Percentiles rank a stretch among this genome's conserved stretches.
These are phyloP conservation scores for Xylariaceae sp. DNA, from an alignment of 2,329 filamentous ascomycete species.

Conservation along the genomic window DNA sequence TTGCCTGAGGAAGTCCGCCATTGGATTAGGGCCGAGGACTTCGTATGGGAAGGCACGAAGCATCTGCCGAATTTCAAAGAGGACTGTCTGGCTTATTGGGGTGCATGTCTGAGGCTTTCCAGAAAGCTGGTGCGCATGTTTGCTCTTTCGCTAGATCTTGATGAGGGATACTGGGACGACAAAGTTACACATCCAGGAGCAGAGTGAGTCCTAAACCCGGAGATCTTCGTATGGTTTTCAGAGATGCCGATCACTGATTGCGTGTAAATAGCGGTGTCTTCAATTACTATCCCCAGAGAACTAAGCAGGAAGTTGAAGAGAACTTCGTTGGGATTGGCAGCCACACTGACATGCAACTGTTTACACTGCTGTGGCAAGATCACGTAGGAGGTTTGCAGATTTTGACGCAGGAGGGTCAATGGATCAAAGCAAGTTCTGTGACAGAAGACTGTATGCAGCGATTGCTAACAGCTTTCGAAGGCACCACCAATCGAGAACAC, in stretches of 20 bases:
- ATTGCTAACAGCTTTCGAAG: slow-evolving; percentile 15
- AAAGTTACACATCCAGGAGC: slow-evolving; percentile 52
- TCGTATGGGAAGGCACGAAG: slow-evolving; percentile 50
- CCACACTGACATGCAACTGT: slow-evolving; percentile 53
- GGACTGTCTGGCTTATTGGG: slow-evolving; percentile 46
- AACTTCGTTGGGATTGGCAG: slow-evolving; percentile 44
- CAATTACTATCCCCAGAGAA: slow-evolving; percentile 40
- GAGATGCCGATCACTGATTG: neutral
- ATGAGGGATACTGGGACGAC: slow-evolving; percentile 54
- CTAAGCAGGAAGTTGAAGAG: slow-evolving; percentile 21
- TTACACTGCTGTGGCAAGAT: slow-evolving; percentile 51
- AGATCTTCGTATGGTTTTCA: neutral
- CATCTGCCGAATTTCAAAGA: slow-evolving; percentile 49
- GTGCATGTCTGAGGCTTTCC: slow-evolving; percentile 47
- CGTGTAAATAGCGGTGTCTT: slow-evolving; percentile 30
- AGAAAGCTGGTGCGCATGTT: slow-evolving; percentile 51
- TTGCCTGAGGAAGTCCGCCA: slow-evolving; percentile 43
- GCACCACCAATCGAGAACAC: slow-evolving; percentile 44
- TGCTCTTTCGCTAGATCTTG: slow-evolving; percentile 52
- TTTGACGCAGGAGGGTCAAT: slow-evolving; percentile 41
- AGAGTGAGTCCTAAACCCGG: slow-evolving; percentile 18
- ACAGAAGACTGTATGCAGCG: neutral
- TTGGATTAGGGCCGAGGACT: slow-evolving; percentile 47
- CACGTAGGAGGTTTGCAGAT: slow-evolving; percentile 42
- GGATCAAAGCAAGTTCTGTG: slow-evolving; percentile 35